Evolutionary conservation across 2,329 filamentous ascomycete species (phyloP).

Genomic region (Pyricularia pennisetigena): DNA sequence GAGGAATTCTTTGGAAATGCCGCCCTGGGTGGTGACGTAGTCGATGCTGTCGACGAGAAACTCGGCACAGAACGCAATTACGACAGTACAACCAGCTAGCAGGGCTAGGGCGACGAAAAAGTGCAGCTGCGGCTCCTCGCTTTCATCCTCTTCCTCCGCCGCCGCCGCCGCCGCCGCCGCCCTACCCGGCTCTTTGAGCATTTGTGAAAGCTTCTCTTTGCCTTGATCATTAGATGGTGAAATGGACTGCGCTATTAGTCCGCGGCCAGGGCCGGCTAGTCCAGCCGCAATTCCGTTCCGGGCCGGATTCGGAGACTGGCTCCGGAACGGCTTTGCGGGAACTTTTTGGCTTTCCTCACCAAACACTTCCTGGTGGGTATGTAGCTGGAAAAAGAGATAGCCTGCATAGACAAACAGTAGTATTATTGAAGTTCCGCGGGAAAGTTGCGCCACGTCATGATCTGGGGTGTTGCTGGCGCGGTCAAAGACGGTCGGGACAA

Average conservation of each 20-base stretch:
- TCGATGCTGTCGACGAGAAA: conserved; percentile 66
- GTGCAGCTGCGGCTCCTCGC: conserved; percentile 65
- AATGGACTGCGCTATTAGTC: conserved; percentile 25
- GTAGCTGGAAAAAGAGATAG: conserved; percentile 86
- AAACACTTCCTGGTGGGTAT: conserved; percentile 74
- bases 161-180: not conserved
- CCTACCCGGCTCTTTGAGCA: conserved; percentile 29
- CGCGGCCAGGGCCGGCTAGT: conserved; percentile 8
- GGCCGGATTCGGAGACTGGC: conserved; percentile 18
- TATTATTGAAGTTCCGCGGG: conserved; percentile 68
- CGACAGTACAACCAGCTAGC: conserved; percentile 61
- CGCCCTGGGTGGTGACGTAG: conserved; percentile 46
- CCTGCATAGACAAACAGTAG: conserved; percentile 73
- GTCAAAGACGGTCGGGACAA: conserved; percentile 84
- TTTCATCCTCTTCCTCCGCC: conserved; percentile 55
- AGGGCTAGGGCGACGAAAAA: conserved; percentile 63
- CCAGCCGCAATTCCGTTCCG: not conserved
- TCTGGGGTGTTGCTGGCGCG: conserved; percentile 30
- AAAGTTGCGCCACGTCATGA: conserved; percentile 49
- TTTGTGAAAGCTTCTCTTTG: conserved; percentile 33
- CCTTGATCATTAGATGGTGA: conserved; percentile 12
- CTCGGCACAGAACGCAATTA: conserved; percentile 70
- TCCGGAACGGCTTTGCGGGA: conserved; percentile 41
- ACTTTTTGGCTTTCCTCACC: conserved; percentile 72
- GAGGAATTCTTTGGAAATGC: conserved; percentile 61